Evolutionary conservation across 257 asterid genomes (phyloP).

Genomic region (Solanum arcanum): DNA sequence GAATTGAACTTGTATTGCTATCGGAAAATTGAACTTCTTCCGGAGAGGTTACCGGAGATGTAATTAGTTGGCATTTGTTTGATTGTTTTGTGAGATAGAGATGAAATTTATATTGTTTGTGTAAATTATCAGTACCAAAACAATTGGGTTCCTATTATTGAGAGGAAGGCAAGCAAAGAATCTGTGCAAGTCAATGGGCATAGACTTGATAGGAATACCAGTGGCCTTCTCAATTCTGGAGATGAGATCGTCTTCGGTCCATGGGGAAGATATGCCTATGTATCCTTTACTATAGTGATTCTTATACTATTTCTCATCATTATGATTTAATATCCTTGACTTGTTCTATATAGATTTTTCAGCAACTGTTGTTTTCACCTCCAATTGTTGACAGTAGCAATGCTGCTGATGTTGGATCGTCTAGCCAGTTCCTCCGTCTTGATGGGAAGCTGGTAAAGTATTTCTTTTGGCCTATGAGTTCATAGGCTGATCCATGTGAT

Average conservation of each 20-base stretch:
- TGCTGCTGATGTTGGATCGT: conserved; percentile 36
- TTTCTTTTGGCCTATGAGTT: not conserved
- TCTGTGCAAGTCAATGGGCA: conserved; percentile 63
- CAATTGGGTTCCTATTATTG: conserved; percentile 45
- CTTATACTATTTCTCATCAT: not conserved
- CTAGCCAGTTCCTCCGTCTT: conserved; percentile 36
- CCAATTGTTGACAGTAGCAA: conserved; percentile 31
- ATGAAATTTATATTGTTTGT: conserved; percentile 1
- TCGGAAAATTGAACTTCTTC: not conserved
- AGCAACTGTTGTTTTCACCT: conserved; percentile 48
- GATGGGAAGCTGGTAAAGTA: conserved; percentile 28
- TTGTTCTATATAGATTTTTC: conserved; percentile 43
- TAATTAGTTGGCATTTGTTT: not conserved
- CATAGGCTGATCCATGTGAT: not conserved
- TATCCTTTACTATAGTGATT: conserved; percentile 34
- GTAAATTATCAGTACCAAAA: conserved; percentile 44
- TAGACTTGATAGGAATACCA: conserved; percentile 35
- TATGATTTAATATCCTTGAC: conserved; percentile 31
- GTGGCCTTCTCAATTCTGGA: conserved; percentile 51
- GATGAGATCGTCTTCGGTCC: conserved; percentile 69
- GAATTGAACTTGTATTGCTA: not conserved
- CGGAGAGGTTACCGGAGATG: too few species aligned
- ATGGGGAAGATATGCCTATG: conserved; percentile 63
- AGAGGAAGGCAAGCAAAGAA: conserved; percentile 50
- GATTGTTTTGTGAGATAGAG: conserved; percentile 1